A percentile compares a stretch with the other conserved stretches of the same genome.
Conservation (phyloP, 116 monocot genomes). For the Thalassia testudinum region DNA sequence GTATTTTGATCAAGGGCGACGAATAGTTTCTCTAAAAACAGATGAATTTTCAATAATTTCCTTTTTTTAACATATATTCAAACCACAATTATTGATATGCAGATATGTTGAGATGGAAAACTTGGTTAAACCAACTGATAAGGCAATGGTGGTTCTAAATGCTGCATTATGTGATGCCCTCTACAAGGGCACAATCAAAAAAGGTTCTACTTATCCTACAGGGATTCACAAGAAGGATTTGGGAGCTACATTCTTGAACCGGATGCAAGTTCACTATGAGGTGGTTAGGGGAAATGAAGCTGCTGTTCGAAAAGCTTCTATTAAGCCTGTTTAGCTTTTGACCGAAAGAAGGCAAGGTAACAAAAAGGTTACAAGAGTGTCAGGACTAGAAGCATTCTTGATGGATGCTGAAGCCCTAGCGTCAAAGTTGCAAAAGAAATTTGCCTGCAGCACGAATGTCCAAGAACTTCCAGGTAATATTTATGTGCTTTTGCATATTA, state of each 20-base stretch:
- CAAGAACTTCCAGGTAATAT: constrained; percentile 79
- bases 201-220: constrained; percentile 69
- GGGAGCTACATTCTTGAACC: constrained; percentile 54
- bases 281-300: constrained; percentile 54
- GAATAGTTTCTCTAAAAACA: not conserved
- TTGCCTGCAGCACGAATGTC: constrained; percentile 88
- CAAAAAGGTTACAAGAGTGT: constrained; percentile 86
- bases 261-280: constrained; percentile 76
- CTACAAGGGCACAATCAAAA: constrained; percentile 82
- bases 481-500: not conserved
- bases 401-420: constrained; percentile 73
- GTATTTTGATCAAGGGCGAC: not conserved
- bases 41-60: not conserved
- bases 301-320: constrained; percentile 52
- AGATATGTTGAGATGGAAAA: constrained; percentile 85
- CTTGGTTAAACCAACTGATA: constrained; percentile 54
- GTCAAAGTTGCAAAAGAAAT: constrained; percentile 92
- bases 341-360: constrained; percentile 87
- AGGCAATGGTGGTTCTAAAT: constrained; percentile 60
- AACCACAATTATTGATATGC: not conserved
- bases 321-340: constrained; percentile 67
- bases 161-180: constrained; percentile 82
- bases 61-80: not conserved
- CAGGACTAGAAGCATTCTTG: constrained; percentile 81
- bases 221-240: constrained; percentile 90